Percentiles rank a stretch among this genome's conserved stretches.
Evolutionary conservation across 2,329 filamentous ascomycete species (phyloP).

Genomic region (Nannizzia gypsea): DNA sequence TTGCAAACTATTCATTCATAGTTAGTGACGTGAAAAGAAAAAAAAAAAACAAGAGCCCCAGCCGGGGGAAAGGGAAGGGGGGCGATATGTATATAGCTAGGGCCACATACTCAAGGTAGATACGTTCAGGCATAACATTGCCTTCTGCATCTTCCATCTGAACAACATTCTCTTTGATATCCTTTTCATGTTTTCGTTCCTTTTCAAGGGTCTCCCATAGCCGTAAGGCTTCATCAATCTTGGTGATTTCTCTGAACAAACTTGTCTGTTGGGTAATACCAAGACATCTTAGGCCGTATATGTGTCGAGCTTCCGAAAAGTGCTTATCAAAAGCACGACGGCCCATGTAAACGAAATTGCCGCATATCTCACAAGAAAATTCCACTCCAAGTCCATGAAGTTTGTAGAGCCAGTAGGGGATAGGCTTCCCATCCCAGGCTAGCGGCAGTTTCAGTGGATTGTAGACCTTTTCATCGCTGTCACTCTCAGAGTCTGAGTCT

Average conservation of each 20-base stretch:
- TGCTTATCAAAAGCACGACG: slow-evolving; percentile 95
- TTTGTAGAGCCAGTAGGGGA: slow-evolving; percentile 98
- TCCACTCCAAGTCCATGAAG: slow-evolving; percentile 90
- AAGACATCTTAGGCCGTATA: slow-evolving; percentile 85
- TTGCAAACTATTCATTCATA: slow-evolving; percentile 14
- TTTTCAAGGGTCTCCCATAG: slow-evolving; percentile 89
- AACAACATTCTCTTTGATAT: slow-evolving; percentile 70
- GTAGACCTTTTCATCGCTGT: slow-evolving; percentile 77
- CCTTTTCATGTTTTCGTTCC: slow-evolving; percentile 66
- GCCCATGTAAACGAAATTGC: slow-evolving; percentile 98
- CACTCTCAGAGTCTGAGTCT: slow-evolving; percentile 51
- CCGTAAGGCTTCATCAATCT: slow-evolving; percentile 75
- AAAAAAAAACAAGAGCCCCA: too few species aligned
- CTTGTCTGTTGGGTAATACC: slow-evolving; percentile 77
- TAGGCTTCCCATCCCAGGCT: slow-evolving; percentile 97
- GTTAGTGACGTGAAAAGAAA: slow-evolving; percentile 8
- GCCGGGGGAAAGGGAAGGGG: not conserved
- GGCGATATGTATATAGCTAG: not conserved
- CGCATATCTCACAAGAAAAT: slow-evolving; percentile 90
- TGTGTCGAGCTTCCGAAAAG: slow-evolving; percentile 86
- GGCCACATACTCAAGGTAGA: slow-evolving; percentile 62
- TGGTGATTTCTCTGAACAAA: slow-evolving; percentile 86
- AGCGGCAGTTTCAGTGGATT: slow-evolving; percentile 93
- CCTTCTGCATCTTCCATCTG: slow-evolving; percentile 98
- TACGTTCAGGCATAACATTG: slow-evolving; percentile 98